Evolutionary conservation across 2,329 filamentous ascomycete species (phyloP).

Genomic region (Hansfordia pulvinata): DNA sequence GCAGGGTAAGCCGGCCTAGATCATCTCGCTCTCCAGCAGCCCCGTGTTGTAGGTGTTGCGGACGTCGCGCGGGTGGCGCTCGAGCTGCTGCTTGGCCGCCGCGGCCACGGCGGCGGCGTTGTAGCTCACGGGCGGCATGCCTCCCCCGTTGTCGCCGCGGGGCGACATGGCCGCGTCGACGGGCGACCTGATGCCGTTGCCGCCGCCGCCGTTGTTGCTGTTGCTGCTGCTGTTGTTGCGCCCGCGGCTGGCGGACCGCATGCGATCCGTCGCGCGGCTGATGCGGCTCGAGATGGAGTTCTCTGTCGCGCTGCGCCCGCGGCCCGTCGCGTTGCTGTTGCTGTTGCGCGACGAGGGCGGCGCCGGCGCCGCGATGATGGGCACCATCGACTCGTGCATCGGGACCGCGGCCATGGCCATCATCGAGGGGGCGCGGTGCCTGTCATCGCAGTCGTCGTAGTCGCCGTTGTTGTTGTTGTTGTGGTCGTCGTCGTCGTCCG

Average conservation of each 20-base stretch:
- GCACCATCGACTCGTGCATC: conserved; percentile 26
- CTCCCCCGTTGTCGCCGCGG: no score
- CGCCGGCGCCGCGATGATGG: conserved; percentile 29
- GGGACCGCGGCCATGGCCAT: conserved; percentile 19
- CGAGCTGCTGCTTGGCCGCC: conserved; percentile 24
- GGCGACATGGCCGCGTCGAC: no score
- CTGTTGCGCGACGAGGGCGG: conserved; percentile 25
- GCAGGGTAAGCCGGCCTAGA: conserved; percentile 27
- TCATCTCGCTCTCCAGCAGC: conserved; percentile 40
- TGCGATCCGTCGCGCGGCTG: conserved; percentile 43
- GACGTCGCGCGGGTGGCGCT: conserved; percentile 23
- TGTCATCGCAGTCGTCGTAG: no score
- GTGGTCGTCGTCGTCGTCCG: conserved; percentile 7
- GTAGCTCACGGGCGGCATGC: conserved; percentile 12
- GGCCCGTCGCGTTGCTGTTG: no score
- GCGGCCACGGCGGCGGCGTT: conserved; percentile 13
- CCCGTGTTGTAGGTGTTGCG: conserved; percentile 28
- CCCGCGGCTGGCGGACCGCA: conserved; percentile 45
- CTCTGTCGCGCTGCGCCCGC: conserved; percentile 42
- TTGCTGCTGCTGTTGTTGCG: conserved; percentile 30
- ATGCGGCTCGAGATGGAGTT: conserved; percentile 38
- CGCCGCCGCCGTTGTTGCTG: no score
- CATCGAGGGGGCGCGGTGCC: conserved; percentile 5
- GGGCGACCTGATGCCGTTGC: conserved; percentile 22
- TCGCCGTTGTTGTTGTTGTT: no score